phyloP scores from a whole-genome alignment of 2,329 filamentous ascomycete species.

The Xylariomycetidae sp. region DNA sequence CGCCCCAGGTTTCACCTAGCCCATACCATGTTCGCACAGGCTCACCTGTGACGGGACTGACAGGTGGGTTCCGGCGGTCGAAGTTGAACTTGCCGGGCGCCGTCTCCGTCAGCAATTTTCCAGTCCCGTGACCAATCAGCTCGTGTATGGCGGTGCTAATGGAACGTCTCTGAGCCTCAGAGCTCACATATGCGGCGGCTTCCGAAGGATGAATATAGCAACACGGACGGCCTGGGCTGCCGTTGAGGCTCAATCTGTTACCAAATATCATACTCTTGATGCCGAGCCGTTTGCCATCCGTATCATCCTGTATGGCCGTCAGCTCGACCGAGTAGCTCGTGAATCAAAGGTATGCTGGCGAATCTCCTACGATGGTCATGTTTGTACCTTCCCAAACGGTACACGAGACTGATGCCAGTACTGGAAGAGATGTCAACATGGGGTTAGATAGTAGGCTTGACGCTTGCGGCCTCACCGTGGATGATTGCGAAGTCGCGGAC shows the following conservation, averaged over 20 bases:
- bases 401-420: neutral
- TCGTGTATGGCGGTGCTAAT: constrained; percentile 5
- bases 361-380: constrained; percentile 1
- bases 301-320: too few relatives aligned
- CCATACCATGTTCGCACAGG: constrained; percentile 58
- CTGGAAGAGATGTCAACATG: neutral
- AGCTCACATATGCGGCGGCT: neutral
- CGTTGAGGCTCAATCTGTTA: constrained; percentile 2
- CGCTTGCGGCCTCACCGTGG: constrained; percentile 16
- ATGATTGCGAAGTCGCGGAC: constrained; percentile 18
- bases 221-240: neutral
- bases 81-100: constrained; percentile 57
- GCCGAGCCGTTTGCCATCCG: neutral
- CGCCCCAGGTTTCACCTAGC: constrained; percentile 60
- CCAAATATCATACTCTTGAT: constrained; percentile 2
- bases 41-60: constrained; percentile 51
- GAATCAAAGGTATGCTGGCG: too few relatives aligned
- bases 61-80: constrained; percentile 51
- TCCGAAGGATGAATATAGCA: constrained; percentile 1
- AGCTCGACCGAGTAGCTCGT: too few relatives aligned
- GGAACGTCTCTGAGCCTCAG: neutral
- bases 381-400: constrained; percentile 1
- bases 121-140: constrained; percentile 54
- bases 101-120: constrained; percentile 60
- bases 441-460: constrained; percentile 1